A percentile compares a stretch with the other conserved stretches of the same genome.
Conservation (phyloP, 2,329 filamentous ascomycete species). For the Teratosphaeria pseudoeucalypti region DNA sequence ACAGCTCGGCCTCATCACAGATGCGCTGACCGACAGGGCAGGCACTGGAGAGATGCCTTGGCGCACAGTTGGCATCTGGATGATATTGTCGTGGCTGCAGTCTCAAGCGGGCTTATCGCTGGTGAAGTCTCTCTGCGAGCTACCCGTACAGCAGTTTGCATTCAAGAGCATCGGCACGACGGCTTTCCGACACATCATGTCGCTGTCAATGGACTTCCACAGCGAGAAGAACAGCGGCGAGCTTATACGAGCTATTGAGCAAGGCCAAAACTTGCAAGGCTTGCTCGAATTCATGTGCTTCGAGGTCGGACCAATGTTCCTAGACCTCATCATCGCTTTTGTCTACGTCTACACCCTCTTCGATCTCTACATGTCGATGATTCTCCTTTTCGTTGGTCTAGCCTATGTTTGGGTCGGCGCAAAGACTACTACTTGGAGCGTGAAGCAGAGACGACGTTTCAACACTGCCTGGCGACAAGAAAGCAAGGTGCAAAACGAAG, state of each 20-base stretch:
- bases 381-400: conserved; percentile 36
- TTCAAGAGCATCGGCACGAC: conserved; percentile 49
- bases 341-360: conserved; percentile 52
- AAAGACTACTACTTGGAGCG: conserved; percentile 33
- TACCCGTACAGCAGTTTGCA: conserved; percentile 47
- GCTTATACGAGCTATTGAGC: conserved; percentile 53
- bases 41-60: conserved; percentile 40
- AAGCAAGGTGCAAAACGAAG: conserved; percentile 46
- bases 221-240: conserved; percentile 54
- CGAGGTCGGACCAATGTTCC: conserved; percentile 49
- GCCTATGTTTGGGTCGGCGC: conserved; percentile 44
- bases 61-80: conserved; percentile 44
- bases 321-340: conserved; percentile 53
- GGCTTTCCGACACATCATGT: conserved; percentile 58
- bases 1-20: conserved; percentile 69
- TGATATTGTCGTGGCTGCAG: conserved; percentile 38
- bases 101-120: conserved; percentile 43
- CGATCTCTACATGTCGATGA: conserved; percentile 49
- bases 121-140: conserved; percentile 42
- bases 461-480: conserved; percentile 35
- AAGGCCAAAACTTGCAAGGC: conserved; percentile 50
- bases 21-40: conserved; percentile 49
- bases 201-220: conserved; percentile 61
- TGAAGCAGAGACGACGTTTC: conserved; percentile 19
- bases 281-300: conserved; percentile 52